Percentiles rank a stretch among this genome's conserved stretches.
Evolutionary conservation across 306 rosid species (phyloP).

Genomic region (Begonia loranthoides): DNA sequence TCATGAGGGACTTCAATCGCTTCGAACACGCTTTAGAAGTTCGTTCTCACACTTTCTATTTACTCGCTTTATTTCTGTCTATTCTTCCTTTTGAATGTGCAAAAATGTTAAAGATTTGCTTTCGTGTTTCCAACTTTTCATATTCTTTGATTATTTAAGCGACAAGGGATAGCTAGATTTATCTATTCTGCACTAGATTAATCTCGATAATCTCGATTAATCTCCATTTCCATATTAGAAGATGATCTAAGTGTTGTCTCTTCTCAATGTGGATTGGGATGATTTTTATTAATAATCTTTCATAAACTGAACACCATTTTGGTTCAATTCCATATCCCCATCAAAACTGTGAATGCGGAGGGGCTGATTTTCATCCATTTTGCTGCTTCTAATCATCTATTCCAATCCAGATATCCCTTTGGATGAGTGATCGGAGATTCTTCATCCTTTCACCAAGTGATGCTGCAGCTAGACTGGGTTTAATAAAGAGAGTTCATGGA

Average conservation of each 20-base stretch:
- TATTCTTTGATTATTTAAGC: not conserved
- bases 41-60: not conserved
- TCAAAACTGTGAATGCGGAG: not conserved
- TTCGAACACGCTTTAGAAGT: slow-evolving; percentile 31
- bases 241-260: no score
- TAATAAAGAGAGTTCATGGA: slow-evolving; percentile 22
- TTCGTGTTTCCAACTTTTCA: not conserved
- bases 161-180: not conserved
- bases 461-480: slow-evolving; percentile 19
- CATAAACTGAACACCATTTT: no score
- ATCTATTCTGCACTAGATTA: no score
- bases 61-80: not conserved
- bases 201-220: no score
- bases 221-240: no score
- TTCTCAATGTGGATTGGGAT: no score
- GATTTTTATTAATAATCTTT: no score
- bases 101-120: not conserved
- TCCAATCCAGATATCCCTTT: slow-evolving; percentile 19
- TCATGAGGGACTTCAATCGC: slow-evolving; percentile 19
- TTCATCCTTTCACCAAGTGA: slow-evolving; percentile 18
- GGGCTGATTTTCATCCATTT: not conserved
- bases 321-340: no score
- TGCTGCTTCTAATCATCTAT: not conserved
- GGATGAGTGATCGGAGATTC: slow-evolving; percentile 25
- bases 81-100: not conserved